Base-by-base conservation (phyloP, 441 rosid genomes). In the Populus hybrid region DNA sequence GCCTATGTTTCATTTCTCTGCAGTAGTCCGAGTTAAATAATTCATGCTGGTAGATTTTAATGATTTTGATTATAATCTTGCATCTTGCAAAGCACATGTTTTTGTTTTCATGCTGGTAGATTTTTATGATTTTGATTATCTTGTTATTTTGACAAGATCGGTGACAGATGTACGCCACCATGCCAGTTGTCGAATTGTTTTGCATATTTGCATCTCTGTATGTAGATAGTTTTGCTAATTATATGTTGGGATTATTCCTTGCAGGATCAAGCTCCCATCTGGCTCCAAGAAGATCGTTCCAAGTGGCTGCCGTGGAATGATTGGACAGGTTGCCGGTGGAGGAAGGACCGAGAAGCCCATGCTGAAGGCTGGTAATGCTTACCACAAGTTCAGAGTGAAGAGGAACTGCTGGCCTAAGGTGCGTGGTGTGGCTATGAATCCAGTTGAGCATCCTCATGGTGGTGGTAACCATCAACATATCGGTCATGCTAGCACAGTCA, bases 361-460 rank as follows among this genome's bases (percentile, higher is more conserved):
- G 75, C 91, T 94, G 0, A 94, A 94, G 89, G 98, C 98, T 4
- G 98, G 97, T 24, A 94, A 94, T 70, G 95, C 97, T 0, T 92
- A 88, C 84, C 98, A 92, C 90, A 94, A 94, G 79, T 94, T 81
- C 89, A 90, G 89, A 14, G 97, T 92, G 79, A 94, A 94, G 94
- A 91, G 98, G 83, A 94, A 94, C 89, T 88, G 94, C 88, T 94
- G 98, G 98, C 98, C 98, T 65, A 91, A 91, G 97, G 98, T 94
- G 4, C 94, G 98, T 82, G 98, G 98, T 90, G 97, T 94, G 85
- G 98, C 98, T 42, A 94, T 94, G 98, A 94, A 94, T 59, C 98
- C 98, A 7, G 98, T 94, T 1, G 98, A 94, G 94, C 98, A 94
- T 92, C 98, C 97, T 36, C 98, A 94, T 3, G 98, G 98, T 80